A percentile compares a stretch with the other conserved stretches of the same genome.
These are phyloP conservation scores for Trametes sp. DNA, from an alignment of 1,284 basidiomycete genomes.

Conservation along the genomic window DNA sequence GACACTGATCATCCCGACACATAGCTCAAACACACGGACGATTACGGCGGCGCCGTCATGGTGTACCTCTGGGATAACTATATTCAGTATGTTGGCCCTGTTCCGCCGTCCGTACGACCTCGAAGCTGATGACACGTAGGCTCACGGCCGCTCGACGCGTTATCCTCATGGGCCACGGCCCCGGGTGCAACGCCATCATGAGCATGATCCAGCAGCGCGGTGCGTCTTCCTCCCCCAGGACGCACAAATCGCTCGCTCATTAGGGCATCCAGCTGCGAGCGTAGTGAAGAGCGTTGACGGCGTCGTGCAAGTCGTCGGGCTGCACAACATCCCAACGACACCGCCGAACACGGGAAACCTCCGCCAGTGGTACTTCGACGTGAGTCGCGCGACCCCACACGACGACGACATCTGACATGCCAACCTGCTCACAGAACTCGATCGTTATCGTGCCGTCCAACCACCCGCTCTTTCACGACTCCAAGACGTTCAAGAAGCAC, in stretches of 20 bases:
- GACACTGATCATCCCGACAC: constrained; percentile 5
- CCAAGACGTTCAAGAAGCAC: constrained; percentile 64
- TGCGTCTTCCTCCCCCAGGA: constrained; percentile 44
- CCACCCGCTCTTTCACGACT: constrained; percentile 60
- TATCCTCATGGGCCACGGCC: constrained; percentile 88
- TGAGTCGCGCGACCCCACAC: constrained; percentile 34
- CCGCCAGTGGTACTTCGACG: constrained; percentile 71
- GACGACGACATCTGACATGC: neutral
- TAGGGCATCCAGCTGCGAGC: constrained; percentile 47
- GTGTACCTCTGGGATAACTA: constrained; percentile 97
- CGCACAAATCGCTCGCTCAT: neutral
- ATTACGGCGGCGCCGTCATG: constrained; percentile 66
- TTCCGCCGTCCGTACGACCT: neutral
- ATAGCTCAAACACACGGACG: constrained; percentile 48
- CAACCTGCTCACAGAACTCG: constrained; percentile 63
- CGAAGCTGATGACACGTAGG: constrained; percentile 47
- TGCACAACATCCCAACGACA: constrained; percentile 61
- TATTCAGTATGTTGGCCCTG: constrained; percentile 63
- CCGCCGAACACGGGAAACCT: constrained; percentile 61
- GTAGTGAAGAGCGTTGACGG: constrained; percentile 71
- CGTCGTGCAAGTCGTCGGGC: constrained; percentile 81
- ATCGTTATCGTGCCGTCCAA: constrained; percentile 67
- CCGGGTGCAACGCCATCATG: constrained; percentile 80
- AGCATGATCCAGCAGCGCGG: constrained; percentile 76
- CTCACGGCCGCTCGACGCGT: constrained; percentile 76